Percentiles rank a stretch among this genome's conserved stretches.
Conservation (phyloP, 345 rosid species). For the Rhodamnia argentea region DNA sequence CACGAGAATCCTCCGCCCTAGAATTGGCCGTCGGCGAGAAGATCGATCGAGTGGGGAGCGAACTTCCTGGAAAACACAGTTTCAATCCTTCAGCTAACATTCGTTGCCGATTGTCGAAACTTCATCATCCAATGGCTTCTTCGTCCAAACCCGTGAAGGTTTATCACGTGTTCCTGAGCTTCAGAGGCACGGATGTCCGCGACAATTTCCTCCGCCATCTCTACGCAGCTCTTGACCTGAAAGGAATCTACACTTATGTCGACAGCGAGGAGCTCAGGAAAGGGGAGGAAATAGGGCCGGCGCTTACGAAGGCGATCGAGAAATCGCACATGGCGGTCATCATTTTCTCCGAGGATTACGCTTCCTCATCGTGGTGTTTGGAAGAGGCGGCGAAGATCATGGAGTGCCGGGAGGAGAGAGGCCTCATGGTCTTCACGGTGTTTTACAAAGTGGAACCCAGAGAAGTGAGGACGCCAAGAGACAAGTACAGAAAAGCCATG, state of each 20-base stretch:
- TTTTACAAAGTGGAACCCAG: neutral
- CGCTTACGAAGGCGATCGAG: neutral
- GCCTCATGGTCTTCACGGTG: neutral
- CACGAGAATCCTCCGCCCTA: too few relatives aligned
- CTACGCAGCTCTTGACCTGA: neutral
- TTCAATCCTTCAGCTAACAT: neutral
- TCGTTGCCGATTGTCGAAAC: neutral
- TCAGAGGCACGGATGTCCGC: rapidly evolving
- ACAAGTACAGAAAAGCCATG: neutral
- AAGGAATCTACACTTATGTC: neutral
- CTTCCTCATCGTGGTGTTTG: neutral
- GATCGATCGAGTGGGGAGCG: too few relatives aligned
- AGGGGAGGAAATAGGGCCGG: rapidly evolving
- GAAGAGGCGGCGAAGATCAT: neutral
- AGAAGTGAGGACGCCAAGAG: neutral
- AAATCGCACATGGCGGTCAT: rapidly evolving
- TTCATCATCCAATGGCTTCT: neutral
- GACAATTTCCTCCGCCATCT: neutral
- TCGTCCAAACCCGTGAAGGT: rapidly evolving
- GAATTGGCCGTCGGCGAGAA: too few relatives aligned
- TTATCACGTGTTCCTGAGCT: neutral
- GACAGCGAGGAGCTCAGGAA: neutral
- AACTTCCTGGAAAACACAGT: neutral
- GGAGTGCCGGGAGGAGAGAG: neutral
- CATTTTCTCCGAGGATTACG: neutral